Evolutionary conservation across 331 rosid genomes (phyloP).

Genomic region (Stylosanthes scabra): DNA sequence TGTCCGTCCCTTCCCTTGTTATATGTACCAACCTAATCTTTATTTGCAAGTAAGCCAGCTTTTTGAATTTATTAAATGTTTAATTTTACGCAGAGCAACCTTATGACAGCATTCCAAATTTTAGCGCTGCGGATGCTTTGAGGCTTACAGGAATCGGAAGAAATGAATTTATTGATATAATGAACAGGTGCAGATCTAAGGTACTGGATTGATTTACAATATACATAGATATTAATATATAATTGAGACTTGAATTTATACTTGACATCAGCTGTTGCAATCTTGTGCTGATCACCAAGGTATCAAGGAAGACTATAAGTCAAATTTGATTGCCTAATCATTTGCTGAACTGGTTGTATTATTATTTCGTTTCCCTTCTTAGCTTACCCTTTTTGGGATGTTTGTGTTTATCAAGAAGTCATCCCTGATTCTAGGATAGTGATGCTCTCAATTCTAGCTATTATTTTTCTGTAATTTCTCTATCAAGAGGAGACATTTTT

Average conservation of each 20-base stretch:
- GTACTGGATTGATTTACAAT: conserved; percentile 50
- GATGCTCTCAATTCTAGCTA: too few species aligned
- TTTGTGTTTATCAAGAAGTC: too few species aligned
- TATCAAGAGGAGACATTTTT: too few species aligned
- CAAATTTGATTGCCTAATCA: too few species aligned
- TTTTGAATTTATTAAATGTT: conserved; percentile 27
- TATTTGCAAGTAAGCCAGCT: conserved; percentile 4
- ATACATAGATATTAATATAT: conserved; percentile 4
- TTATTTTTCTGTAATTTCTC: too few species aligned
- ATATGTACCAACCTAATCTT: conserved; percentile 8
- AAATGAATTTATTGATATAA: conserved; percentile 94
- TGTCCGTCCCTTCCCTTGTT: conserved; percentile 26
- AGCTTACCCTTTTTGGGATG: too few species aligned
- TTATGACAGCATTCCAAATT: conserved; percentile 96
- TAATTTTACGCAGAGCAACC: conserved; percentile 83
- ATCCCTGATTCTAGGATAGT: too few species aligned
- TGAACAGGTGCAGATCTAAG: conserved; percentile 98
- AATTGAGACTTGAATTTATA: conserved; percentile 26
- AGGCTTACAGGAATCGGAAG: conserved; percentile 92
- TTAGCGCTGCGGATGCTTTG: conserved; percentile 95
- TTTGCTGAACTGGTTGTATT: too few species aligned
- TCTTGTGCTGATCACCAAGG: not conserved
- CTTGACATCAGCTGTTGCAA: conserved; percentile 18
- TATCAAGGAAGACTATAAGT: too few species aligned
- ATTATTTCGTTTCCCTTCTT: too few species aligned